phyloP scores from a whole-genome alignment of 2,329 filamentous ascomycete species.

The Chrysoporthe deuterocubensis region DNA sequence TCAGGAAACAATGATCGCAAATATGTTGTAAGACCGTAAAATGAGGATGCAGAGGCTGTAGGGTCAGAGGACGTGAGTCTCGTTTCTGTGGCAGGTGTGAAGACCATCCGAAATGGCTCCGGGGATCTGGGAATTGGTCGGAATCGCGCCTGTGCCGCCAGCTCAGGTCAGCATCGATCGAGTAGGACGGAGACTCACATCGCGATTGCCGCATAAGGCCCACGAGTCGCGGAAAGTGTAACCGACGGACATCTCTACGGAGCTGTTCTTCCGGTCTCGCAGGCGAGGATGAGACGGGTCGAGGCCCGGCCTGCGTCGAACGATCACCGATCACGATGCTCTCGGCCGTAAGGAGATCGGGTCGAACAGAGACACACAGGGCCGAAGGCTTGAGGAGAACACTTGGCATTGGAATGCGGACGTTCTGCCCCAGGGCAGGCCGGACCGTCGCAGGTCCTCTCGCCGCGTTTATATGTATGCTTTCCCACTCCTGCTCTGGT shows the following conservation, averaged over 20 bases:
- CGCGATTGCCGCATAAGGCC: not conserved
- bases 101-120: not conserved
- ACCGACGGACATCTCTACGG: not conserved
- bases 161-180: not conserved
- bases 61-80: slow-evolving; percentile 8
- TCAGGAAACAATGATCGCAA: not conserved
- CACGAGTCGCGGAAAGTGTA: not conserved
- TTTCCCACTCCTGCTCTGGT: not conserved
- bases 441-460: not conserved
- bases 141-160: not conserved
- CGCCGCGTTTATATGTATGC: not conserved
- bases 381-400: not conserved
- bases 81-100: not conserved
- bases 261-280: not conserved
- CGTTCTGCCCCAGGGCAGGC: slow-evolving; percentile 1
- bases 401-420: slow-evolving; percentile 6
- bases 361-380: not conserved
- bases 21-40: not conserved
- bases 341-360: not conserved
- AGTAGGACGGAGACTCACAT: not conserved
- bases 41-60: slow-evolving; percentile 5
- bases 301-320: not conserved
- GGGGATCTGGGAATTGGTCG: not conserved
- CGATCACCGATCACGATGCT: not conserved
- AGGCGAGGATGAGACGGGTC: not conserved